Evolutionary conservation across 371 early-diverging fungal species (phyloP), one percentile per base, ranked within the genome.

Genomic region (Phascolomyces articulosus): DNA sequence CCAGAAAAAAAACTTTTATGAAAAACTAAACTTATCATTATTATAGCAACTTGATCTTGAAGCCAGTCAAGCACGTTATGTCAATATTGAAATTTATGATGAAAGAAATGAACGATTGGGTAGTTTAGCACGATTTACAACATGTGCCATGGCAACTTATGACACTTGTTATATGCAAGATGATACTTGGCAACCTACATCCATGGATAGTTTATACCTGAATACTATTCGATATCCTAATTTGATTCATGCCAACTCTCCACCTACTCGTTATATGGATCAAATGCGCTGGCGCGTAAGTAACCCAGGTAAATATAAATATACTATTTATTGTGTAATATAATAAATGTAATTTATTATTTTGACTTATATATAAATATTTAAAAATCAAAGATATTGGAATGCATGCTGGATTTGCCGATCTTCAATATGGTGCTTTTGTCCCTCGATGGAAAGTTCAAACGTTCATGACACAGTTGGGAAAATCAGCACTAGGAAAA

Each of bases 91-190:
- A 11, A 60, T 66, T 16, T 60, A 28, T 69, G 72, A 67, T 60
- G 75, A 72, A 27, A 67, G 63, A 2, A 73, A 74, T 9, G 49
- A 65, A 23, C 65, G 55, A 10, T 41, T 65, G 7, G 65, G 55
- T 15, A 86, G 85, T 62, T 71, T 87, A 58, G 83, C 87, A 53
- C 79, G 88, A 49, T 87, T 85, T 58, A 86, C 82, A 28, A 73
- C 80, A 10, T 89, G 89, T 56, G 78, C 89, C 0, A 75, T 87
- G 58, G 87, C 88, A 20, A 70, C 80, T 20, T 77, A 83, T 41
- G 68, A 78, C 28, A 74, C 82, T 60, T 89, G 89, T 65, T 89
- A 87, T 62, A 85, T 87, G 51, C 89, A 89, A 69, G 86, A 87
- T 48, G 87, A 87, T 40, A 77, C 77, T 54, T 87, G 83, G 78